These are phyloP conservation scores for Cyclostephanos invisitatus DNA, from an alignment of 108 stramenopile genomes.

Conservation along the genomic window DNA sequence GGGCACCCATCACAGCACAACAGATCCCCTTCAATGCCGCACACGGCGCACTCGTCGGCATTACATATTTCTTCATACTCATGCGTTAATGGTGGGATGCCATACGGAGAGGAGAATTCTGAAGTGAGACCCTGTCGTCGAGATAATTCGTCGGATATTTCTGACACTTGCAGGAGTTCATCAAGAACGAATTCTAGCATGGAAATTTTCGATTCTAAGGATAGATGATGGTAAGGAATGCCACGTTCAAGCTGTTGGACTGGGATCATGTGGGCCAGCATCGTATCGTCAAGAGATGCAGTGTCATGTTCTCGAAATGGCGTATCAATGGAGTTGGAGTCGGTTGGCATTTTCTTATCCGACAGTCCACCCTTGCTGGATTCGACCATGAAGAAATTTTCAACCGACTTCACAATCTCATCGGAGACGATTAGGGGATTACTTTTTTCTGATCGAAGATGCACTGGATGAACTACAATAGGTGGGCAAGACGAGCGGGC, in stretches of 20 bases:
- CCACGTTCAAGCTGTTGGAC: slow-evolving; percentile 56
- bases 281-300: slow-evolving; percentile 10
- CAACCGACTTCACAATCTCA: slow-evolving; percentile 19
- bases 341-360: background rate
- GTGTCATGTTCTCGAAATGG: background rate
- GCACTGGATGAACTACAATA: slow-evolving; percentile 31
- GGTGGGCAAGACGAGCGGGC: slow-evolving; percentile 8
- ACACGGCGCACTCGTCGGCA: slow-evolving; percentile 71
- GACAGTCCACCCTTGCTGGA: background rate
- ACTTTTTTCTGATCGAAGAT: slow-evolving; percentile 9
- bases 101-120: slow-evolving; percentile 38
- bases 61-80: slow-evolving; percentile 69
- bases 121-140: slow-evolving; percentile 36
- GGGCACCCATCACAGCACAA: slow-evolving; percentile 85
- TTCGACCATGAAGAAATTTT: slow-evolving; percentile 19
- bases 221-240: slow-evolving; percentile 71
- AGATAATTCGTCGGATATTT: slow-evolving; percentile 58
- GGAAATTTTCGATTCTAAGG: slow-evolving; percentile 57
- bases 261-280: slow-evolving; percentile 64
- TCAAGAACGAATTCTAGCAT: slow-evolving; percentile 84
- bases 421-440: slow-evolving; percentile 30
- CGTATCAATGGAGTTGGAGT: background rate
- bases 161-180: slow-evolving; percentile 65
- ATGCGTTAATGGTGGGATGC: slow-evolving; percentile 35
- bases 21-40: slow-evolving; percentile 76